These are phyloP conservation scores for Acanthamoeba castellanii DNA, from an alignment of 208 protist genomes.

Conservation along the genomic window DNA sequence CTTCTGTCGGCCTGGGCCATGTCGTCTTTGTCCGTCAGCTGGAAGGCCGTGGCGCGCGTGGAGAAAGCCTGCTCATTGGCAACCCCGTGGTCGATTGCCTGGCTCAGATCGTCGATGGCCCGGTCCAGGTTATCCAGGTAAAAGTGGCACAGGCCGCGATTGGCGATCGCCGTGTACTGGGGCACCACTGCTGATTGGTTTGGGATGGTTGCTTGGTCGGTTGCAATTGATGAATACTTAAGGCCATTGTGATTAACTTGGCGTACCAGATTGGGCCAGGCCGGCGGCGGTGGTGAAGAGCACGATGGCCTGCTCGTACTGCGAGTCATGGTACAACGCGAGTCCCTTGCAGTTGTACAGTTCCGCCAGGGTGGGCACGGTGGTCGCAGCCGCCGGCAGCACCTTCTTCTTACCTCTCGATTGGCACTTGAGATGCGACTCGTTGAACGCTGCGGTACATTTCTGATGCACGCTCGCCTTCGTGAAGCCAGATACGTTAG, in stretches of 20 bases:
- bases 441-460: background rate
- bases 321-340: background rate
- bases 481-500: background rate
- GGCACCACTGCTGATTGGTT: background rate
- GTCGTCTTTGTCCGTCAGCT: background rate
- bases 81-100: background rate
- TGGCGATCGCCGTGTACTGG: background rate
- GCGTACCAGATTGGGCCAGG: background rate
- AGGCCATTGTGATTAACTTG: too few species aligned
- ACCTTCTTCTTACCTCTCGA: background rate
- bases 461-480: background rate
- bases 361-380: background rate
- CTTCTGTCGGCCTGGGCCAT: background rate
- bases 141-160: slow-evolving; percentile 33
- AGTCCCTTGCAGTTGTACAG: background rate
- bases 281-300: background rate
- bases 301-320: background rate
- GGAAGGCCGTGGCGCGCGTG: background rate
- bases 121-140: background rate
- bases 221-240: too few species aligned
- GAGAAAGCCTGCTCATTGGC: background rate
- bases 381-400: background rate
- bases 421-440: background rate
- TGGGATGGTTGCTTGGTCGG: too few species aligned
- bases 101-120: background rate